These are phyloP conservation scores for Avicennia marina DNA, from an alignment of 257 asterid species.

Conservation along the genomic window DNA sequence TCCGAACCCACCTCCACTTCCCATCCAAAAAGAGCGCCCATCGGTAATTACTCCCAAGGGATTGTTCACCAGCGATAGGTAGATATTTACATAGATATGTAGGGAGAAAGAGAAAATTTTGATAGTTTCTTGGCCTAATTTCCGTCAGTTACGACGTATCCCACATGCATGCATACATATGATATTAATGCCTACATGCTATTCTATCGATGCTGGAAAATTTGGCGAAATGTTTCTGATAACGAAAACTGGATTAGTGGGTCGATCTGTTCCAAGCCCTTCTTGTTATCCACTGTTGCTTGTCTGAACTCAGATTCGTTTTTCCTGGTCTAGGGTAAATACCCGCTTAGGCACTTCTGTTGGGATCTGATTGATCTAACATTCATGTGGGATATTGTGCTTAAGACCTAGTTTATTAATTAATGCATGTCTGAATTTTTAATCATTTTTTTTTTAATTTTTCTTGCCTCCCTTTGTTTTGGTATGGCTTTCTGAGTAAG, in stretches of 20 bases:
- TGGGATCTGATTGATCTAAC: conserved; percentile 4
- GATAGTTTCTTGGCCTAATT: neutral
- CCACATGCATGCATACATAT: neutral
- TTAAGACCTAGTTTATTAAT: neutral
- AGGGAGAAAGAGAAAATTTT: neutral
- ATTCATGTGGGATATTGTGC: neutral
- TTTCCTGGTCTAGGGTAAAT: neutral
- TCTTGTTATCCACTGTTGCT: neutral
- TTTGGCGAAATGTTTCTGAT: neutral
- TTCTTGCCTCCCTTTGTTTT: neutral
- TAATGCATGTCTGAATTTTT: neutral
- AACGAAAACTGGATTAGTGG: no score
- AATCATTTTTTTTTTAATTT: neutral
- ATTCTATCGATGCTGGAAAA: neutral
- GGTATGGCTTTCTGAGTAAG: neutral
- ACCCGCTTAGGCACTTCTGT: neutral
- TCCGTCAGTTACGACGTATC: conserved; percentile 19
- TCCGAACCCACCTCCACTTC: conserved; percentile 33
- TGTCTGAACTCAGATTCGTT: neutral
- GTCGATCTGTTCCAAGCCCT: conserved; percentile 6
- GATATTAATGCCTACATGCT: neutral
- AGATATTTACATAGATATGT: neutral
- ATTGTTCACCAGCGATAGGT: conserved; percentile 4
- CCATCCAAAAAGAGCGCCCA: conserved; percentile 13
- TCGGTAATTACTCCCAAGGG: conserved; percentile 15